These are phyloP conservation scores for Citrus reticulata DNA, from an alignment of 345 rosid species.

Conservation along the genomic window DNA sequence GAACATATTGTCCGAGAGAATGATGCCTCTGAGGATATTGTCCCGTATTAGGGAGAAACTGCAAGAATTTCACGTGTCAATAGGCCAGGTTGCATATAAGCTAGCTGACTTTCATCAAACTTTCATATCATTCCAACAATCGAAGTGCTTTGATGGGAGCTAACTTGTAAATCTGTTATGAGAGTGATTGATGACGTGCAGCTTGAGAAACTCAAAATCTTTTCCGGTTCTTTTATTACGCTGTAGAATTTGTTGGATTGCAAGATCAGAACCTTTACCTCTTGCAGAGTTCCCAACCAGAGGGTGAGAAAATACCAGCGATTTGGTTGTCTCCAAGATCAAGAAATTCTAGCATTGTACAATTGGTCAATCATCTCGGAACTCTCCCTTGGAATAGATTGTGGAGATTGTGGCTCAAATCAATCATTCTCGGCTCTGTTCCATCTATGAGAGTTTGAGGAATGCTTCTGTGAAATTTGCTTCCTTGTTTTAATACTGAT, in stretches of 20 bases:
- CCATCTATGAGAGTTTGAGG: background rate
- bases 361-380: slow-evolving; percentile 12
- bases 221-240: background rate
- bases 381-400: slow-evolving; percentile 11
- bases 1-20: slow-evolving; percentile 6
- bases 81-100: background rate
- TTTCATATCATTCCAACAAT: slow-evolving; percentile 23
- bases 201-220: background rate
- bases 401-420: slow-evolving; percentile 10
- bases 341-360: background rate
- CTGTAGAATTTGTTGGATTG: slow-evolving; percentile 1
- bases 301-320: slow-evolving; percentile 14
- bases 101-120: background rate
- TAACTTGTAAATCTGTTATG: slow-evolving; percentile 6
- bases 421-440: slow-evolving; percentile 3
- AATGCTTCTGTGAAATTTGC: slow-evolving; percentile 13
- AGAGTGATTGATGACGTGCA: slow-evolving; percentile 16
- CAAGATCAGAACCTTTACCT: slow-evolving; percentile 4
- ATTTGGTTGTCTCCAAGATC: slow-evolving; percentile 16
- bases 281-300: slow-evolving; percentile 18
- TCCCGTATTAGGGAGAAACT: too few relatives aligned
- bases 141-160: slow-evolving; percentile 15
- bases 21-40: background rate
- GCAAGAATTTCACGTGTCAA: too few relatives aligned
- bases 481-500: background rate